These are phyloP conservation scores for Syzygium syzygioides DNA, from an alignment of 441 rosid genomes.

Conservation along the genomic window DNA sequence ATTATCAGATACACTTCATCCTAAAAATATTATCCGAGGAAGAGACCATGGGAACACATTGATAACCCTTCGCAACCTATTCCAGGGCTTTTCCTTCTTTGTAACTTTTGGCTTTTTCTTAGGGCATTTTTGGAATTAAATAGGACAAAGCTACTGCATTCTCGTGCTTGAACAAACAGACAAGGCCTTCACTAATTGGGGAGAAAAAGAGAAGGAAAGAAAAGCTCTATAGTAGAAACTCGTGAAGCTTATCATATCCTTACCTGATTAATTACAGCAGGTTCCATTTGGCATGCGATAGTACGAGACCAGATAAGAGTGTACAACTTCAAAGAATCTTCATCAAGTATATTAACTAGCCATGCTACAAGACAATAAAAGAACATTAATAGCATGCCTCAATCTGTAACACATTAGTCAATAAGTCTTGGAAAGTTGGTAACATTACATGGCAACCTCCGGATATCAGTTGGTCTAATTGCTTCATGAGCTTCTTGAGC, in stretches of 20 bases:
- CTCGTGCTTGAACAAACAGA: background rate
- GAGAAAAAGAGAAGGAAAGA: background rate
- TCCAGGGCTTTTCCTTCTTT: background rate
- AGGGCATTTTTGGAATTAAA: background rate
- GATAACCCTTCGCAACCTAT: background rate
- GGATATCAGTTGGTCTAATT: conserved; percentile 83
- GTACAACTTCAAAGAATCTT: conserved; percentile 85
- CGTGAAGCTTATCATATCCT: background rate
- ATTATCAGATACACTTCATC: background rate
- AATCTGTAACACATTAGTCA: background rate
- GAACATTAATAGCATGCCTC: background rate
- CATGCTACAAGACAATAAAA: conserved; percentile 41
- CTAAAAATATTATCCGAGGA: background rate
- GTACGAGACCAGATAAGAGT: conserved; percentile 92
- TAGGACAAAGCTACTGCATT: background rate
- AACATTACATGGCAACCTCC: conserved; percentile 72
- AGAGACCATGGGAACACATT: background rate
- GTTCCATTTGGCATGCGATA: conserved; percentile 95
- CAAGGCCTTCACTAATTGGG: background rate
- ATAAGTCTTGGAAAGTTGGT: conserved; percentile 8
- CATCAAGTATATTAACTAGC: conserved; percentile 71
- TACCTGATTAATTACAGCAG: conserved; percentile 71
- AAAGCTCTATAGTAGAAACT: background rate
- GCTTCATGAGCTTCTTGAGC: conserved; percentile 99
- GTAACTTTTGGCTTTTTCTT: background rate